Base-by-base conservation (phyloP, 1,139 yeast genomes). In the Schizosaccharomyces versatilis region DNA sequence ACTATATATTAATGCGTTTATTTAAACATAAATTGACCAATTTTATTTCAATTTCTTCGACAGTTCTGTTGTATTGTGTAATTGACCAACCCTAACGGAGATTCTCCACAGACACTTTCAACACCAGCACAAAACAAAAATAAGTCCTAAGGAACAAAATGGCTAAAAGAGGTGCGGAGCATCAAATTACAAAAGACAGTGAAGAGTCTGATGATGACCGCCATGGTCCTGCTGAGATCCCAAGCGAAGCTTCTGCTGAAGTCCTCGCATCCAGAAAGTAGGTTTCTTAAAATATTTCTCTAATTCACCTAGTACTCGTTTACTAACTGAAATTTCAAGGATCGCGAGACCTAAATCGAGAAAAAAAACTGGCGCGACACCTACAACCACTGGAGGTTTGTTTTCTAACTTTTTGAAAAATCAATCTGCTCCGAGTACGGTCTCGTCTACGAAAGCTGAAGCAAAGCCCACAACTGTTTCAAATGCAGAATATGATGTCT, bases 101-200 rank as follows among this genome's bases (percentile, higher is more conserved):
- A 24, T 24, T 24, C 32, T 24, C 32, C 32, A 24, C 32, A 24
- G 32, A 24, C 32, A 24, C 32, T 3, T 24, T 24, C 32, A 24
- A 24, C 32, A 24, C 32, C 32, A 24, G 32, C 32, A 24, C 32
- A 24, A 24, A 24, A 24, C 32, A 24, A 24, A 24, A 24, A 3
- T 24, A 3, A 24, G 32, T 24, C 32, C 32, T 24, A 24, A 24
- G 9, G 49, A 3, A 44, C 10, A 40, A 41, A 54, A 57, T 57
- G 59, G 51, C 60, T 19, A 57, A 57, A 53, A 39, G 59, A 44
- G 55, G 54, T 41, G 59, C 59, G 17, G 58, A 56, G 12, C 42
- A 42, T 36, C 59, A 57, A 42, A 41, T 57, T 14, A 57, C 59
- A 19, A 57, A 54, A 36, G 56, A 57, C 9, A 53, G 53, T 8